These are phyloP conservation scores for Cercophora scortea DNA, from an alignment of 495 filamentous ascomycete genomes.

Conservation along the genomic window DNA sequence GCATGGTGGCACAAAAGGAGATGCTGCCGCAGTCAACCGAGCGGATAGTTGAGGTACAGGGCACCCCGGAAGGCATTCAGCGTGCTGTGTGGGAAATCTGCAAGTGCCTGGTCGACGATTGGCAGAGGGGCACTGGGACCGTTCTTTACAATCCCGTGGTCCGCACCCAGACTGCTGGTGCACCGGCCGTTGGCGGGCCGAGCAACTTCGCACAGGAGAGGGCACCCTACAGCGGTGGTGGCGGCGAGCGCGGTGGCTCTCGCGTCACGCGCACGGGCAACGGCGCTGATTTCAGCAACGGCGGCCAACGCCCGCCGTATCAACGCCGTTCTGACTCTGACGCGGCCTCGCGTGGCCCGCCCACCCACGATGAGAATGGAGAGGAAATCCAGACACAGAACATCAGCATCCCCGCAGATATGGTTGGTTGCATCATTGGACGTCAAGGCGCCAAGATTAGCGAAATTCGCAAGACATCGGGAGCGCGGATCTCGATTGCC, in stretches of 20 bases:
- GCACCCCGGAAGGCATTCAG: slow-evolving; percentile 87
- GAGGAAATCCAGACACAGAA: slow-evolving; percentile 98
- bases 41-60: slow-evolving; percentile 92
- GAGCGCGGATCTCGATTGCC: slow-evolving; percentile 94
- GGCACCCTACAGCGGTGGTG: slow-evolving; percentile 50
- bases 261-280: slow-evolving; percentile 94
- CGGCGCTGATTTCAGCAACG: slow-evolving; percentile 94
- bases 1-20: slow-evolving; percentile 98
- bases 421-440: slow-evolving; percentile 99
- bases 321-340: slow-evolving; percentile 78
- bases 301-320: slow-evolving; percentile 49
- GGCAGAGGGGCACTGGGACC: slow-evolving; percentile 91
- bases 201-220: slow-evolving; percentile 26
- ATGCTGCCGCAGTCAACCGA: slow-evolving; percentile 99
- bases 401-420: slow-evolving; percentile 97
- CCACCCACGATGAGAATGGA: slow-evolving; percentile 85
- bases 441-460: slow-evolving; percentile 91
- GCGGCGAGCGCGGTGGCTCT: slow-evolving; percentile 67
- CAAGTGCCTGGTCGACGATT: slow-evolving; percentile 96
- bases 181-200: slow-evolving; percentile 32
- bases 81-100: slow-evolving; percentile 97
- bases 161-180: slow-evolving; percentile 58
- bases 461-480: slow-evolving; percentile 93
- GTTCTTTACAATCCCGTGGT: slow-evolving; percentile 95
- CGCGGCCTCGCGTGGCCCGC: slow-evolving; percentile 59